Conservation (phyloP, 1,284 basidiomycete species). For the Retiboletus fuscus region DNA sequence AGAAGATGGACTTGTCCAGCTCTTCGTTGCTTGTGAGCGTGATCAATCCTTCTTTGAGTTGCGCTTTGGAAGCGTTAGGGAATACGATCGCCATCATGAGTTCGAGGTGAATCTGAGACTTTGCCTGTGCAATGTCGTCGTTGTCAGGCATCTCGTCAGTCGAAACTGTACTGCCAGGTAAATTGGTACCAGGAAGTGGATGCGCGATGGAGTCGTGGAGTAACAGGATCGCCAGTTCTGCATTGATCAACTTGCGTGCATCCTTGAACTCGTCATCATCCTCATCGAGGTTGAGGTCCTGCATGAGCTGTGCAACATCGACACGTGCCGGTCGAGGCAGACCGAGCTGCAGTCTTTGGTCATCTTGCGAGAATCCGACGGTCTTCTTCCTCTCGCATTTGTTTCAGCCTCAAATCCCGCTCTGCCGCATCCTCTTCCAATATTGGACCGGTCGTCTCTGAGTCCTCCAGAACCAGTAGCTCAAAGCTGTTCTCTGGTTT, state of each 20-base stretch:
- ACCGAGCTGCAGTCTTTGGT: conserved; percentile 81
- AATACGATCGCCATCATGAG: conserved; percentile 83
- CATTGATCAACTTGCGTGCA: conserved; percentile 78
- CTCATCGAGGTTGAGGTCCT: conserved; percentile 66
- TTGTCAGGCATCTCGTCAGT: conserved; percentile 84
- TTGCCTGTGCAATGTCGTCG: conserved; percentile 80
- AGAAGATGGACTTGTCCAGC: conserved; percentile 69
- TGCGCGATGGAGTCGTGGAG: conserved; percentile 90
- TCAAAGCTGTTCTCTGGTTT: conserved; percentile 99
- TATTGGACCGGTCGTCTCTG: conserved; percentile 54
- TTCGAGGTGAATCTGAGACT: conserved; percentile 81
- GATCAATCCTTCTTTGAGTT: conserved; percentile 80
- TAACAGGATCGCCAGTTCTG: conserved; percentile 84
- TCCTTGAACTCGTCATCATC: conserved; percentile 60
- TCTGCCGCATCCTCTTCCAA: conserved; percentile 92
- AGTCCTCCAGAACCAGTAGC: conserved; percentile 88
- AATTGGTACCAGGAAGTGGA: conserved; percentile 90
- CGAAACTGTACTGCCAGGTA: conserved; percentile 80
- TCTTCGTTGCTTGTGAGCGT: conserved; percentile 71
- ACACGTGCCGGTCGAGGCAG: conserved; percentile 91
- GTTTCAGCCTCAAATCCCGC: conserved; percentile 83
- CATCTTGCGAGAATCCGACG: conserved; percentile 82
- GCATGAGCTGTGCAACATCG: conserved; percentile 76
- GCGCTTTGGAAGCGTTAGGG: conserved; percentile 82
- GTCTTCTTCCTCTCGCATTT: conserved; percentile 82